phyloP scores from a whole-genome alignment of 495 filamentous ascomycete genomes.

The Choiromyces venosus region DNA sequence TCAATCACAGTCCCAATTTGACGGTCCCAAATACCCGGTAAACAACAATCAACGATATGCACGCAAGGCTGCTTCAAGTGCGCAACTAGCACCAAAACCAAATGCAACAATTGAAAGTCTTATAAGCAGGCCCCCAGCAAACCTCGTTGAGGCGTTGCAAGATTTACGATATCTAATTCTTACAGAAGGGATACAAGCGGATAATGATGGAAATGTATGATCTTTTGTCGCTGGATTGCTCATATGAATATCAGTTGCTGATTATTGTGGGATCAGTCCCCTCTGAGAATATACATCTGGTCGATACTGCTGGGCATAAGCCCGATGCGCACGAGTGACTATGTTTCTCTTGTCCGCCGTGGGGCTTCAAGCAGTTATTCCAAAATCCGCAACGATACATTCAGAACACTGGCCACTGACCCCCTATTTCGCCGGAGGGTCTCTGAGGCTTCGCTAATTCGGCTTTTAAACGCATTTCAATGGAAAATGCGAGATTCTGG shows the following conservation, averaged over 20 bases:
- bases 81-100: constrained; percentile 22
- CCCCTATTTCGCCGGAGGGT: constrained; percentile 92
- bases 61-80: constrained; percentile 32
- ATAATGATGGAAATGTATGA: constrained; percentile 41
- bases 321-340: constrained; percentile 74
- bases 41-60: constrained; percentile 27
- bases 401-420: constrained; percentile 90
- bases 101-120: constrained; percentile 37
- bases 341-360: constrained; percentile 84
- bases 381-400: constrained; percentile 97
- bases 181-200: constrained; percentile 38
- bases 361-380: constrained; percentile 88
- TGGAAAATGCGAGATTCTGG: constrained; percentile 84
- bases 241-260: constrained; percentile 8
- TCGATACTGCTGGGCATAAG: constrained; percentile 81
- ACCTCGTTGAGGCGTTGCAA: constrained; percentile 36
- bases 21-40: constrained; percentile 26
- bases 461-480: constrained; percentile 90
- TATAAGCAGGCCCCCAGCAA: constrained; percentile 40
- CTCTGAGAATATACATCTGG: constrained; percentile 91
- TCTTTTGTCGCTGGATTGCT: neutral
- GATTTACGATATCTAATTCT: constrained; percentile 40
- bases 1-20: constrained; percentile 40
- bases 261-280: constrained; percentile 57
- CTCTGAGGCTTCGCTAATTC: constrained; percentile 88